A percentile compares a stretch with the other conserved stretches of the same genome.
These are phyloP conservation scores for Colletotrichum horii DNA, from an alignment of 2,329 filamentous ascomycete genomes.

Conservation along the genomic window DNA sequence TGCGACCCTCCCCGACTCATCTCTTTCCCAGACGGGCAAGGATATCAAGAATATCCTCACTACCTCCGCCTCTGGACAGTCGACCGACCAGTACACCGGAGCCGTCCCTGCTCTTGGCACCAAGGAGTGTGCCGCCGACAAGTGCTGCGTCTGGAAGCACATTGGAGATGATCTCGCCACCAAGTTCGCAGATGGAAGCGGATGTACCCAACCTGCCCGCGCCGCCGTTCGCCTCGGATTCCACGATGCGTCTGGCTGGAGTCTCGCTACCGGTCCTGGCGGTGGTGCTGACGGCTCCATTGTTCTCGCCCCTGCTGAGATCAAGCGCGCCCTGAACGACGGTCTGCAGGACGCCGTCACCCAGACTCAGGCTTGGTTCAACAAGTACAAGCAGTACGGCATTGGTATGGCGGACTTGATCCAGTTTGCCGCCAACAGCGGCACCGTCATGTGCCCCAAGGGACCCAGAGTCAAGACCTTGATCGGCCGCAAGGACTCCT, in stretches of 20 bases:
- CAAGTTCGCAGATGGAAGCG: constrained; percentile 38
- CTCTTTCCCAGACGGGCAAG: constrained; percentile 37
- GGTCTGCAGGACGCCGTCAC: constrained; percentile 50
- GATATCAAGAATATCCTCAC: constrained; percentile 43
- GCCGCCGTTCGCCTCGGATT: constrained; percentile 52
- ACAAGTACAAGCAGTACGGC: constrained; percentile 42
- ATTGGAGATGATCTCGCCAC: constrained; percentile 42
- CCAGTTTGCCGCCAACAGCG: constrained; percentile 56
- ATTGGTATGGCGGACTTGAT: constrained; percentile 60
- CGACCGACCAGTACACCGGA: constrained; percentile 14
- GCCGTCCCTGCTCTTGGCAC: constrained; percentile 26
- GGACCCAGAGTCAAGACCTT: constrained; percentile 54
- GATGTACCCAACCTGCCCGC: constrained; percentile 48
- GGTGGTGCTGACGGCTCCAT: constrained; percentile 51
- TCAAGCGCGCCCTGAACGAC: constrained; percentile 45
- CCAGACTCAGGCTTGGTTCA: constrained; percentile 42
- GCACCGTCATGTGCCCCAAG: constrained; percentile 50
- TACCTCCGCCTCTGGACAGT: constrained; percentile 4
- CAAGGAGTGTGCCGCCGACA: constrained; percentile 36
- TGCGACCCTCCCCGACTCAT: constrained; percentile 27
- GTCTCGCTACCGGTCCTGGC: constrained; percentile 38
- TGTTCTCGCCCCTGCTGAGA: constrained; percentile 38
- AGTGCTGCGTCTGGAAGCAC: constrained; percentile 51
- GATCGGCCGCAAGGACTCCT: constrained; percentile 54
- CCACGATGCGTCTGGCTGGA: constrained; percentile 53